These are phyloP conservation scores for Penicillium sp. DNA, from an alignment of 2,329 filamentous ascomycete genomes.

Conservation along the genomic window DNA sequence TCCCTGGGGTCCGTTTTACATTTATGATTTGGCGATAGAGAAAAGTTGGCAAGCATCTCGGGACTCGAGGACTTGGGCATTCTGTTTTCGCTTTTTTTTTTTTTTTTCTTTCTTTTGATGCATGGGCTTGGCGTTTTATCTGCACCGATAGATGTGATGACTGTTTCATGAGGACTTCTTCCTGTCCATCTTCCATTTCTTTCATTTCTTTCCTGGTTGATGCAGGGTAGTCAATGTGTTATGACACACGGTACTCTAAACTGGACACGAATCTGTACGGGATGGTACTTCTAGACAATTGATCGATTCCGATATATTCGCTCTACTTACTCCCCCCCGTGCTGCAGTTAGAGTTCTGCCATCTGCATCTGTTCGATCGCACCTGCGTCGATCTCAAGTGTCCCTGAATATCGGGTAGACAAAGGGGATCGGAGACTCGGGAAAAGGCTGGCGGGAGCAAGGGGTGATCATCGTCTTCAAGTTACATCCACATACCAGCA, in stretches of 20 bases:
- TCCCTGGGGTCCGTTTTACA: conserved; percentile 19
- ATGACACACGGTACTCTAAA: too few relatives aligned
- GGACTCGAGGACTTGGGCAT: neutral
- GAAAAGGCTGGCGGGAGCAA: conserved; percentile 15
- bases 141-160: neutral
- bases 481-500: conserved; percentile 22
- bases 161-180: conserved; percentile 5
- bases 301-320: too few relatives aligned
- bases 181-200: too few relatives aligned
- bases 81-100: conserved; percentile 1
- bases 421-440: neutral
- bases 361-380: neutral
- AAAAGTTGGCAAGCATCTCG: conserved; percentile 17
- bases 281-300: too few relatives aligned
- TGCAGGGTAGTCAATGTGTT: too few relatives aligned
- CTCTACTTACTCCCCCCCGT: too few relatives aligned
- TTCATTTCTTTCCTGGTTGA: too few relatives aligned
- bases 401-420: neutral
- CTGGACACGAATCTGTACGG: too few relatives aligned
- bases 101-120: conserved; percentile 11
- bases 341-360: neutral
- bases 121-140: conserved; percentile 21
- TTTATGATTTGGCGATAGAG: conserved; percentile 10
- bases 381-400: neutral
- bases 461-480: conserved; percentile 19